Evolutionary conservation across 1,284 basidiomycete genomes (phyloP), one percentile per base, ranked within the genome.

Genomic region (Fomes fomentarius): DNA sequence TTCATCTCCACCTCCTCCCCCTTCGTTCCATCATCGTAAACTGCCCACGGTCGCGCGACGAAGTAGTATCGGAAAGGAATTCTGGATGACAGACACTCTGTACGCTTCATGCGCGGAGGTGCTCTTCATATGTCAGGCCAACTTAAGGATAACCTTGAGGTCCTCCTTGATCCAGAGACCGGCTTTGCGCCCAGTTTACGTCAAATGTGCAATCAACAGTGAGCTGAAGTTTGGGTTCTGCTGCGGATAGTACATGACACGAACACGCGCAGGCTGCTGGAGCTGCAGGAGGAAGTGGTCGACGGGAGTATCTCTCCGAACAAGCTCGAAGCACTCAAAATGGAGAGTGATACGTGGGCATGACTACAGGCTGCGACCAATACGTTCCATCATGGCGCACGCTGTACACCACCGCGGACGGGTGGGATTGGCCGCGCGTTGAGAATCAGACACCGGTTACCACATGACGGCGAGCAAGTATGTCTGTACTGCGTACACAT

Each of bases 291-390:
- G 25, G 68, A 69, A 4, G 74, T 73, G 22, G 72, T 68, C 1
- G 55, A 60, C 9, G 58, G 68, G 21, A 69, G 76, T 9, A 71
- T 71, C 35, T 71, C 77, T 14, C 70, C 68, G 15, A 77, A 82
- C 17, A 85, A 88, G 62, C 58, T 85, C 1, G 83, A 87, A 28
- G 73, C 84, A 1, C 71, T 93, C 58, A 77, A 79, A 24, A 75
- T 94, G 67, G 93, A 94, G 69, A 77, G 83, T 40, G 86, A 90
- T 68, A 94, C n/a, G n/a, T n/a, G n/a, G n/a, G n/a, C n/a, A n/a
- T n/a, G n/a, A n/a, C n/a, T n/a, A n/a, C n/a, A n/a, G n/a, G n/a
- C n/a, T n/a, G n/a, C n/a, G n/a, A n/a, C n/a, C n/a, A n/a, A n/a
- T n/a, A n/a, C n/a, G n/a, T n/a, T n/a, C n/a, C n/a, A n/a, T n/a